phyloP scores from a whole-genome alignment of 352 stramenopile species.

The Phytophthora fragariae region DNA sequence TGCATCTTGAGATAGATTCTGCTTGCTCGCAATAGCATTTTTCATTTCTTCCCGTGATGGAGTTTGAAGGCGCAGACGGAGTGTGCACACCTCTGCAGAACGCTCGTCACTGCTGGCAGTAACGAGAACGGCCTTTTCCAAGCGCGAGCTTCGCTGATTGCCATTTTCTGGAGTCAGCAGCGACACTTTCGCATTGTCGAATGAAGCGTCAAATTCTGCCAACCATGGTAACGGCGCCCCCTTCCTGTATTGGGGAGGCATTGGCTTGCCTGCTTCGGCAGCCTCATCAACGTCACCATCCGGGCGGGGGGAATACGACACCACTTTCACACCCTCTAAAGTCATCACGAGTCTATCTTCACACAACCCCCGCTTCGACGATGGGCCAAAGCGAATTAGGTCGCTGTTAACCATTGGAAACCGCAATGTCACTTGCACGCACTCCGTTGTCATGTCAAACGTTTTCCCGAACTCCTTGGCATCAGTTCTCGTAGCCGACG shows the following conservation, averaged over 20 bases:
- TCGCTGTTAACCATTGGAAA: slow-evolving; percentile 90
- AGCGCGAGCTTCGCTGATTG: slow-evolving; percentile 55
- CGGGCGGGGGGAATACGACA: slow-evolving; percentile 31
- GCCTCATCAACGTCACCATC: slow-evolving; percentile 14
- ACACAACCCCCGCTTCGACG: slow-evolving; percentile 79
- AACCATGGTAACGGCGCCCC: slow-evolving; percentile 61
- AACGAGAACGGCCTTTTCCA: slow-evolving; percentile 59
- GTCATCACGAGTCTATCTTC: slow-evolving; percentile 83
- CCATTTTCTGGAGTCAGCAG: slow-evolving; percentile 61
- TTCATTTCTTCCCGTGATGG: slow-evolving; percentile 60
- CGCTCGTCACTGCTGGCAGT: slow-evolving; percentile 48
- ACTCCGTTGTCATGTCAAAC: slow-evolving; percentile 78
- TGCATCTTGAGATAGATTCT: slow-evolving; percentile 76
- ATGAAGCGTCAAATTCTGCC: slow-evolving; percentile 66
- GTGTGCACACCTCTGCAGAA: slow-evolving; percentile 47
- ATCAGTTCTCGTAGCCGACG: background rate
- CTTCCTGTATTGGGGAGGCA: slow-evolving; percentile 32
- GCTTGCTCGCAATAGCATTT: slow-evolving; percentile 59
- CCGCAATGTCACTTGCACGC: slow-evolving; percentile 71
- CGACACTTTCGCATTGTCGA: slow-evolving; percentile 56
- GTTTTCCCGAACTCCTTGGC: slow-evolving; percentile 53
- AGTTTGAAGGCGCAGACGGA: slow-evolving; percentile 58
- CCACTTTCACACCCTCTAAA: slow-evolving; percentile 70
- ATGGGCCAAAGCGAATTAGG: slow-evolving; percentile 80
- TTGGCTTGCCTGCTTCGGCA: slow-evolving; percentile 16